phyloP scores from a whole-genome alignment of 441 rosid species.

The Melastoma candidum region DNA sequence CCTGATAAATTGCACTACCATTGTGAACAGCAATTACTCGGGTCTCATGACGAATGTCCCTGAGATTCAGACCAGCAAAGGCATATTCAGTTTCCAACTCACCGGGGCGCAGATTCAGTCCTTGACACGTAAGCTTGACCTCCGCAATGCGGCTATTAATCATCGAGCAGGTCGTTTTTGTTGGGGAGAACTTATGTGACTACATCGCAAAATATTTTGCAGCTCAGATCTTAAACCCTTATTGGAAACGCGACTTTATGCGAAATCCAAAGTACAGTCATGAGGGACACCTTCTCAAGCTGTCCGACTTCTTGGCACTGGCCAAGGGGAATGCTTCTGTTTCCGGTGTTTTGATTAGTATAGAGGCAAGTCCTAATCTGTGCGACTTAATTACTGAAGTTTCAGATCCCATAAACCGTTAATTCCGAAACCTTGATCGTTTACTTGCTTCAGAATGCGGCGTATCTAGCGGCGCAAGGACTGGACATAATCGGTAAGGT shows the following conservation, averaged over 20 bases:
- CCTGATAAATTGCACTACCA: slow-evolving; percentile 39
- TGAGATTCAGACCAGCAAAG: slow-evolving; percentile 19
- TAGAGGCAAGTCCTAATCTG: too few species aligned
- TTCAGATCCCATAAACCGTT: too few species aligned
- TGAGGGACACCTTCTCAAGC: too few species aligned
- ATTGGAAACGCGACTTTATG: neutral
- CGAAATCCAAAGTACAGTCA: too few species aligned
- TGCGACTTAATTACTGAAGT: too few species aligned
- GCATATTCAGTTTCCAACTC: slow-evolving; percentile 53
- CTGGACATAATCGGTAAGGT: too few species aligned
- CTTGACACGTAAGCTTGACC: slow-evolving; percentile 44
- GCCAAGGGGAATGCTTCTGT: too few species aligned
- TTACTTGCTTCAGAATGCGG: too few species aligned
- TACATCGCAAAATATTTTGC: slow-evolving; percentile 12
- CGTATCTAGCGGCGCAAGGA: too few species aligned
- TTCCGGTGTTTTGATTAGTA: too few species aligned
- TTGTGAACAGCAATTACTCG: slow-evolving; percentile 28
- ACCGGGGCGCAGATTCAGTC: slow-evolving; percentile 47
- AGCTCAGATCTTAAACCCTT: slow-evolving; percentile 54
- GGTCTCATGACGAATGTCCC: slow-evolving; percentile 27
- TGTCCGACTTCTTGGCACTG: too few species aligned
- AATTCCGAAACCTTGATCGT: too few species aligned
- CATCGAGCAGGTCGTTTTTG: neutral
- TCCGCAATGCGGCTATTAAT: neutral
- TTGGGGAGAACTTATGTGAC: neutral